Percentiles rank a stretch among this genome's conserved stretches.
Evolutionary conservation across 257 asterid species (phyloP).

Genomic region (Schizonepeta tenuifolia): DNA sequence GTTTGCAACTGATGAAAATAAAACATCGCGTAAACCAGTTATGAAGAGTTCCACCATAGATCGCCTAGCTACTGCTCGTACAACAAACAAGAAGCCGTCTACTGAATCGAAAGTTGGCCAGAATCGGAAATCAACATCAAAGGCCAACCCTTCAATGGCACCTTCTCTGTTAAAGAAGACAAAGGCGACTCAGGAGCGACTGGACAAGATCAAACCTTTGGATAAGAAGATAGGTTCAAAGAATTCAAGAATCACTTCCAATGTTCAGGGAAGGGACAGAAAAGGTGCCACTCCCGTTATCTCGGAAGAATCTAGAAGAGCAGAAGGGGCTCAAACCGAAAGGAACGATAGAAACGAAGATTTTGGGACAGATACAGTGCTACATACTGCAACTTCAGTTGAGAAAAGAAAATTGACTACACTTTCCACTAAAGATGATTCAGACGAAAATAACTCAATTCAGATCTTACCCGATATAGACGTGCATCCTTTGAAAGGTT

Average conservation of each 20-base stretch:
- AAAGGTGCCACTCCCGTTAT: conserved; percentile 13
- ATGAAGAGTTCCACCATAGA: conserved; percentile 61
- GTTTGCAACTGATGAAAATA: conserved; percentile 41
- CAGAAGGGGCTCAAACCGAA: conserved; percentile 29
- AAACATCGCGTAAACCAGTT: conserved; percentile 47
- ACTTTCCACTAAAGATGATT: conserved; percentile 28
- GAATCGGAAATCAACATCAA: conserved; percentile 43
- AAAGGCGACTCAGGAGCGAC: conserved; percentile 37
- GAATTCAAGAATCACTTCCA: conserved; percentile 35
- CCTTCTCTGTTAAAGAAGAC: conserved; percentile 36
- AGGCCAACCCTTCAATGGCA: conserved; percentile 27
- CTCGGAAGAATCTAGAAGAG: conserved; percentile 27
- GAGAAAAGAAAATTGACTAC: conserved; percentile 43
- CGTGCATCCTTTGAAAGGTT: conserved; percentile 22
- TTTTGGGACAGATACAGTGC: conserved; percentile 43
- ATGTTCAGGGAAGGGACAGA: conserved; percentile 29
- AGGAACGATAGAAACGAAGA: conserved; percentile 29
- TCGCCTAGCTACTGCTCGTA: conserved; percentile 73
- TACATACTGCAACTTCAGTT: conserved; percentile 45
- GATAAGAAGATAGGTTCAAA: conserved; percentile 36
- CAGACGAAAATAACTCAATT: conserved; percentile 37
- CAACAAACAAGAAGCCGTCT: conserved; percentile 41
- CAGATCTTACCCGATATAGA: conserved; percentile 26
- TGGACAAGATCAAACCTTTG: conserved; percentile 37
- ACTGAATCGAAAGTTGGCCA: conserved; percentile 44